Base-by-base conservation (phyloP, 495 filamentous ascomycete species). In the Hypoxylon trugodes region DNA sequence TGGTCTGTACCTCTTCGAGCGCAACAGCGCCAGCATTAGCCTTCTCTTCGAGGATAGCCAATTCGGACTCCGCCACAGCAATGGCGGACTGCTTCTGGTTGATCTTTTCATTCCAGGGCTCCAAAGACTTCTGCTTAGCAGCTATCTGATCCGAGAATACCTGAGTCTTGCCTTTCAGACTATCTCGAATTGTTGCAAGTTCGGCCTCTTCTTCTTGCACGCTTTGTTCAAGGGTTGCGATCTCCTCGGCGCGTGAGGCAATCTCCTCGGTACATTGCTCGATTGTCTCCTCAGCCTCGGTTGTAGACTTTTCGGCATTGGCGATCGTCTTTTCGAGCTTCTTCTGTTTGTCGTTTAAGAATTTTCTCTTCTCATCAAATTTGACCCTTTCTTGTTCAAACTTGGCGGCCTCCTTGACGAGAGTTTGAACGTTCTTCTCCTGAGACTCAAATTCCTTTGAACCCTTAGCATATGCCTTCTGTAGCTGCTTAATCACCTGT, bases 331-430 rank as follows among this genome's bases (percentile, higher is more conserved):
- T 98, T 66, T 98, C 93, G 8, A 97, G 82, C 78, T 98, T 98
- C 80, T 96, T 96, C 63, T 91, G 86, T 78, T 98, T 98, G 55
- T 86, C 87, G 2, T 81, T 77, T 54, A 98, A 74, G 74, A 97
- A 97, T 70, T 98, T 98, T 69, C 89, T 87, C 81, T 97, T 98
- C 74, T 98, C 95, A 52, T 98, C 95, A 66, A 96, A 93, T 69
- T 98, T 98, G 73, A 98, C 95, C 28, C 87, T 86, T 70, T 98
- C 95, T 68, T 97, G 96, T 67, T 98, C 95, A 55, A 93, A 90
- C 72, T 90, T 94, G 12, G 91, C 86, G 81, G 93, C 89, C 72
- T 97, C 92, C 70, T 96, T 96, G 50, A 90, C 66, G 43, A 97
- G 77, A n/a, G 72, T 79, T 65, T 97, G 90, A 0, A 85, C 87